These are phyloP conservation scores for Ceratonia siliqua DNA, from an alignment of 306 rosid genomes.

Conservation along the genomic window DNA sequence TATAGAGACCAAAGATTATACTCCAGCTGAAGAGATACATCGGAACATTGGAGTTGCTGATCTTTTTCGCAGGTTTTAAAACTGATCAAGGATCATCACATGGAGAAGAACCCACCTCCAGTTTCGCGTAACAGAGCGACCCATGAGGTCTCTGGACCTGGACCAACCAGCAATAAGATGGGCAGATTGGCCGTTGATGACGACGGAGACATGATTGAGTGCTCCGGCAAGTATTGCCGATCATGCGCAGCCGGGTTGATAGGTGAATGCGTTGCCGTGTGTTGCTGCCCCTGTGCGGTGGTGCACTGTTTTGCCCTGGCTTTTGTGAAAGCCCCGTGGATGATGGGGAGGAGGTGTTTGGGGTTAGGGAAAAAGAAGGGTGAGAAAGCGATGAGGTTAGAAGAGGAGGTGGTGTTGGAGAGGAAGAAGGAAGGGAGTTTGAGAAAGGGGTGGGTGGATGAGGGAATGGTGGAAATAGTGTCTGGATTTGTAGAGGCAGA, in stretches of 20 bases:
- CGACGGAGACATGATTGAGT: conserved; percentile 48
- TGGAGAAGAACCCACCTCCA: conserved; percentile 36
- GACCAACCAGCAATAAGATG: not conserved
- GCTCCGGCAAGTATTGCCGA: conserved; percentile 56
- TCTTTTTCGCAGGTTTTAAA: conserved; percentile 34
- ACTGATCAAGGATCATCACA: conserved; percentile 3
- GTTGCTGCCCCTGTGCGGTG: conserved; percentile 81
- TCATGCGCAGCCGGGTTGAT: conserved; percentile 63
- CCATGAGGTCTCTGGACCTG: conserved; percentile 4
- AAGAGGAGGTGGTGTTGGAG: conserved; percentile 35
- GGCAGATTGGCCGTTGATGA: conserved; percentile 32
- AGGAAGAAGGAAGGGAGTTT: not conserved
- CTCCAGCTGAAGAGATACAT: too few relatives aligned
- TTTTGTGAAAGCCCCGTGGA: conserved; percentile 65
- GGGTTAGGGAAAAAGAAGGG: conserved; percentile 32
- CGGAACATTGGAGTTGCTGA: not conserved
- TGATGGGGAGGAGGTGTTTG: conserved; percentile 57
- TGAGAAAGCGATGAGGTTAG: not conserved
- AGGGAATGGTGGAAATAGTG: conserved; percentile 22
- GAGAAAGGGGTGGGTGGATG: conserved; percentile 11
- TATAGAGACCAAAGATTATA: conserved; percentile 3
- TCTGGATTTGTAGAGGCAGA: conserved; percentile 25
- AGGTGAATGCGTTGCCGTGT: conserved; percentile 74
- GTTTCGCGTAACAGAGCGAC: conserved; percentile 13
- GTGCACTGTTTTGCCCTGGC: conserved; percentile 59